Evolutionary conservation across 139 green algal genomes (phyloP).

Genomic region (Chlorella sp.): DNA sequence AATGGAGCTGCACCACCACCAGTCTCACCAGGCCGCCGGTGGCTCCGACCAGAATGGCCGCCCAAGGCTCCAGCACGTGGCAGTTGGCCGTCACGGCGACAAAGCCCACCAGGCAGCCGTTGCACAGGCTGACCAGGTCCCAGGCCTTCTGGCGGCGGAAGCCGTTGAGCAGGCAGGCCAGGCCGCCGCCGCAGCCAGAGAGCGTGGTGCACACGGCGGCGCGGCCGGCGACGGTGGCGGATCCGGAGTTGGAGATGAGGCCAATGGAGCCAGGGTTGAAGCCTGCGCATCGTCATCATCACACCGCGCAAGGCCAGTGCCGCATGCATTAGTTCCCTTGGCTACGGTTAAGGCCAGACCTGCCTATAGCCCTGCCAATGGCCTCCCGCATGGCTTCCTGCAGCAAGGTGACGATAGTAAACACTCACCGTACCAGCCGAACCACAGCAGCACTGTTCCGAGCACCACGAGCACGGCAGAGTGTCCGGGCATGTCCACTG

Average conservation of each 20-base stretch:
- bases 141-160: conserved; percentile 38
- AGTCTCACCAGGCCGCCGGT: conserved; percentile 31
- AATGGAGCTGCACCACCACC: no score
- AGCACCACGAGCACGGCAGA: conserved; percentile 48
- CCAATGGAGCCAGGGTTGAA: conserved; percentile 76
- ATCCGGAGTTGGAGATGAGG: conserved; percentile 28
- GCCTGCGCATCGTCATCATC: no score
- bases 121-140: conserved; percentile 70
- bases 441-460: conserved; percentile 80
- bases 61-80: conserved; percentile 74
- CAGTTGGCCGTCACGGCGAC: conserved; percentile 60
- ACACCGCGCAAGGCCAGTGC: no score
- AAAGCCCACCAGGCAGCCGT: conserved; percentile 62
- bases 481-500: conserved; percentile 59
- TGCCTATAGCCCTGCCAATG: no score
- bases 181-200: conserved; percentile 45
- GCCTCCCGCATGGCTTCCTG: no score
- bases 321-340: no score
- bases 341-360: no score
- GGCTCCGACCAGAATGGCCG: conserved; percentile 70
- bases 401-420: no score
- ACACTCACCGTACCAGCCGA: conserved; percentile 64
- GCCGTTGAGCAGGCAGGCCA: conserved; percentile 41
- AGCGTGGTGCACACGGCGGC: conserved; percentile 83
- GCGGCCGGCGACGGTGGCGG: conserved; percentile 15